These are phyloP conservation scores for Fusarium pininemorale DNA, from an alignment of 2,329 filamentous ascomycete species.

Conservation along the genomic window DNA sequence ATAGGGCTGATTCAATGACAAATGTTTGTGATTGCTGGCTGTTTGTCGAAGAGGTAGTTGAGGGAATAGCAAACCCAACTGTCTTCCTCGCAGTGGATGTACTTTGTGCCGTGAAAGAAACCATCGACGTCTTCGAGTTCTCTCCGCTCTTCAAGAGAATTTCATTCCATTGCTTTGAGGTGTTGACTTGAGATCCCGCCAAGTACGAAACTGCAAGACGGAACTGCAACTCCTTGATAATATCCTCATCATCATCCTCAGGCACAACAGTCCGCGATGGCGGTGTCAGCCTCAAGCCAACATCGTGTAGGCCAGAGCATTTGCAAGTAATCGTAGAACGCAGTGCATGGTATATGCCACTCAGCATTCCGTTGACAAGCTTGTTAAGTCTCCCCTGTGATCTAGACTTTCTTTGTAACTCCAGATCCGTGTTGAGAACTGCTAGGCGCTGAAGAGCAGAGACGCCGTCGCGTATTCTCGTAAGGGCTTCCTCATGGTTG, in stretches of 20 bases:
- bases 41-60: not conserved
- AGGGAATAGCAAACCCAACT: not conserved
- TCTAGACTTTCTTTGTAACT: not conserved
- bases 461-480: not conserved
- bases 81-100: not conserved
- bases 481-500: not conserved
- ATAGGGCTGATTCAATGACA: not conserved
- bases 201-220: not conserved
- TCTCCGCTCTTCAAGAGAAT: not conserved
- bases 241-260: not conserved
- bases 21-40: not conserved
- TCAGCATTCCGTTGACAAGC: not conserved
- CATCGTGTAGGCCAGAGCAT: not conserved
- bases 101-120: accelerated
- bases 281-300: not conserved
- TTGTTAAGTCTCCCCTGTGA: not conserved
- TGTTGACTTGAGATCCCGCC: accelerated
- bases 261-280: not conserved
- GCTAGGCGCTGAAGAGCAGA: not conserved
- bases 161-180: not conserved
- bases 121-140: accelerated
- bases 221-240: not conserved
- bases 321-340: not conserved
- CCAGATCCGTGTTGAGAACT: not conserved
- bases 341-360: not conserved